Base-by-base conservation (phyloP, 441 rosid genomes). In the Viola pubescens region DNA sequence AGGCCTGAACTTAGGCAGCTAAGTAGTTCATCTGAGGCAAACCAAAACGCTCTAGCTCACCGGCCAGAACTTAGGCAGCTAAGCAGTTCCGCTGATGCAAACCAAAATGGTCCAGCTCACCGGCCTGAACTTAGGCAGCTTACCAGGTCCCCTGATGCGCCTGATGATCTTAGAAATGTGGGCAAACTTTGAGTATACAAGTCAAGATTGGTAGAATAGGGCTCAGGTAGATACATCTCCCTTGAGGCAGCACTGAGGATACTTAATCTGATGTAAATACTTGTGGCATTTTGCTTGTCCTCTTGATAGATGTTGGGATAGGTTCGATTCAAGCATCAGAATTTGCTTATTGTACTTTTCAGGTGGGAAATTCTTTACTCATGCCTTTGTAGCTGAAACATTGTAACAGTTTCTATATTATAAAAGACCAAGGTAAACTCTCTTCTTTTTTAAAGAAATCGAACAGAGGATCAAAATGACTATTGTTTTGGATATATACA, bases 201-300 rank as follows among this genome's bases (percentile, higher is more conserved):
- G n/a, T 7, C 52, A 64, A 50, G 52, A 54, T 39, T 56, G 48
- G 39, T 44, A 48, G 54, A 47, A 50, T 11, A 43, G 45, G 38
- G 43, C 59, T 43, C 40, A 55, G 12, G 14, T 7, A 59, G 61
- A 7, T 58, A 62, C 62, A 55, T 65, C 42, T 56, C 34, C 16
- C 55, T 52, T 43, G 48, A 8, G 52, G 55, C 40, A 12, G 39
- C 12, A 59, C n/a, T n/a, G 41, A 44, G 34, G 56, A 12, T 37
- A 16, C 62, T 66, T 50, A 19, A 54, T 54, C 63, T 57, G 52
- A 68, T 73, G 77, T 70, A 76, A 48, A 76, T 65, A 73, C 26
- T 52, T 37, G 4, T 41, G 73, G 50, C 47, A 53, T 34, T 14
- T 58, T 58, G 7, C 34, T 26, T 52, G 26, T 42, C 46, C 60